Conservation (phyloP, 306 rosid species). For the Prunus persica region Prunus_persica_NCBIv2 NC_034010.1:25632001-25632500, state of each 20-base stretch:
- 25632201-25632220: constrained; percentile 50
- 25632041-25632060: constrained; percentile 55
- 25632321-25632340: constrained; percentile 53
- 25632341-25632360: constrained; percentile 50
- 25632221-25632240: constrained; percentile 46
- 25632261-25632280: constrained; percentile 53
- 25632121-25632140: constrained; percentile 59
- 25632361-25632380: constrained; percentile 38
- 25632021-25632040: constrained; percentile 65
- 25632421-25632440: constrained; percentile 47
- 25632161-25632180: constrained; percentile 71
- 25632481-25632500: constrained; percentile 51
- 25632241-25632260: constrained; percentile 42
- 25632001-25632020: constrained; percentile 70
- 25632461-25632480: constrained; percentile 56
- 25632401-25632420: constrained; percentile 48
- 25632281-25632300: constrained; percentile 60
- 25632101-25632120: constrained; percentile 70
- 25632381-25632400: constrained; percentile 50
- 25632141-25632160: constrained; percentile 77
- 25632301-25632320: constrained; percentile 66
- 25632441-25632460: constrained; percentile 58
- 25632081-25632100: constrained; percentile 73
- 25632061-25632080: constrained; percentile 59
- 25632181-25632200: constrained; percentile 65